Percentiles rank a stretch among this genome's conserved stretches.
Conservation (phyloP, 495 filamentous ascomycete species). For the Penicillium malachiteum region DNA sequence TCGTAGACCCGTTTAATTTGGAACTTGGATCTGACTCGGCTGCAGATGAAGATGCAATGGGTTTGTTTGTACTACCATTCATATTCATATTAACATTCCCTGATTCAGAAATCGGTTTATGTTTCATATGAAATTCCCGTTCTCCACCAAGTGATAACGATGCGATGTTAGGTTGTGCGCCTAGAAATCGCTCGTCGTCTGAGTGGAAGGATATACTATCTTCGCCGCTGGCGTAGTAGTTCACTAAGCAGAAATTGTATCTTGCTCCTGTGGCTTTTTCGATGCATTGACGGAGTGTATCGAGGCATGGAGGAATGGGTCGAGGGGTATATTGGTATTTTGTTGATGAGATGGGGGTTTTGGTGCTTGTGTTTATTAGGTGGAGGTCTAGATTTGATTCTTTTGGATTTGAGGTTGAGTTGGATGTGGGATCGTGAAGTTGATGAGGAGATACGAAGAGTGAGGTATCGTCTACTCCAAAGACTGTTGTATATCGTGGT, state of each 20-base stretch:
- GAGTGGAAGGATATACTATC: conserved; percentile 75
- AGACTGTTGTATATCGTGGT: conserved; percentile 70
- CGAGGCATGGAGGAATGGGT: conserved; percentile 66
- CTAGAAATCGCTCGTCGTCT: conserved; percentile 75
- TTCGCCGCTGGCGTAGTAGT: conserved; percentile 69
- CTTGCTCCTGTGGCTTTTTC: conserved; percentile 53
- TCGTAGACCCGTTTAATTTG: no score
- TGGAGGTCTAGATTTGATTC: conserved; percentile 15
- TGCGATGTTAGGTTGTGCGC: conserved; percentile 63
- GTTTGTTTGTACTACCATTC: conserved; percentile 8
- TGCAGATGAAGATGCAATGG: no score
- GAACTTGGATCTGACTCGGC: background rate
- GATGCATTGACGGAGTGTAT: conserved; percentile 51
- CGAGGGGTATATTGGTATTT: conserved; percentile 59
- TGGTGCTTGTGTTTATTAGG: conserved; percentile 32
- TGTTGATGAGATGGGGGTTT: conserved; percentile 35
- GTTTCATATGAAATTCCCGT: conserved; percentile 70
- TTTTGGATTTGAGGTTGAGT: background rate
- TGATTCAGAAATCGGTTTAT: conserved; percentile 47
- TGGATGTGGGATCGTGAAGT: background rate
- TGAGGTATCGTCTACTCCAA: conserved; percentile 64
- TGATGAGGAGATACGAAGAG: conserved; percentile 29
- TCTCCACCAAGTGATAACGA: conserved; percentile 65
- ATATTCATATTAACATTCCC: background rate
- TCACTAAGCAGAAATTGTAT: conserved; percentile 75